Evolutionary conservation across 2,329 filamentous ascomycete species (phyloP).

Genomic region (Calonectria hongkongensis): DNA sequence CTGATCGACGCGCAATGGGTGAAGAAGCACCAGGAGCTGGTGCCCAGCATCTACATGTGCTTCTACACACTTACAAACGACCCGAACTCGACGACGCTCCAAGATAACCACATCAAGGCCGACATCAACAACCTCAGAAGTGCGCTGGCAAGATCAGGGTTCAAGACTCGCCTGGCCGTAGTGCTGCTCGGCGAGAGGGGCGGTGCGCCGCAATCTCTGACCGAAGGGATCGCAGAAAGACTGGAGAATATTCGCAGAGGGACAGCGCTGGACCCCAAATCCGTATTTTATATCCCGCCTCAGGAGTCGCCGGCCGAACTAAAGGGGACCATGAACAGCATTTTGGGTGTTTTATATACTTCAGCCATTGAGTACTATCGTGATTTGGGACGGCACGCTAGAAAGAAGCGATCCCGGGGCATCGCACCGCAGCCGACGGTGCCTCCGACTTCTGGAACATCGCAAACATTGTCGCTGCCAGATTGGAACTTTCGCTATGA

Average conservation of each 20-base stretch:
- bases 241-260: constrained; percentile 86
- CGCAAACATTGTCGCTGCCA: constrained; percentile 87
- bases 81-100: constrained; percentile 82
- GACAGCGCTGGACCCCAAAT: constrained; percentile 88
- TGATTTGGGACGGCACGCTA: constrained; percentile 92
- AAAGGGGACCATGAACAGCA: constrained; percentile 81
- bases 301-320: constrained; percentile 83
- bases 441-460: constrained; percentile 88
- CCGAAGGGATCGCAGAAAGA: constrained; percentile 81
- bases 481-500: constrained; percentile 97
- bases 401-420: constrained; percentile 90
- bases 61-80: constrained; percentile 88
- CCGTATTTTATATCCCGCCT: constrained; percentile 88
- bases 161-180: constrained; percentile 85
- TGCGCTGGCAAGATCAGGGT: constrained; percentile 80
- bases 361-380: constrained; percentile 92
- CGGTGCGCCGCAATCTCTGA: constrained; percentile 64
- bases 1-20: constrained; percentile 89
- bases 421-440: constrained; percentile 86
- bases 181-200: constrained; percentile 67
- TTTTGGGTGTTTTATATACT: constrained; percentile 83
- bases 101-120: constrained; percentile 90
- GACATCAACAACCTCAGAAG: constrained; percentile 88
- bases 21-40: constrained; percentile 88
- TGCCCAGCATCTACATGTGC: constrained; percentile 87